Percentiles rank a stretch among this genome's conserved stretches.
Conservation (phyloP, 306 rosid genomes). For the Senna tora region DNA sequence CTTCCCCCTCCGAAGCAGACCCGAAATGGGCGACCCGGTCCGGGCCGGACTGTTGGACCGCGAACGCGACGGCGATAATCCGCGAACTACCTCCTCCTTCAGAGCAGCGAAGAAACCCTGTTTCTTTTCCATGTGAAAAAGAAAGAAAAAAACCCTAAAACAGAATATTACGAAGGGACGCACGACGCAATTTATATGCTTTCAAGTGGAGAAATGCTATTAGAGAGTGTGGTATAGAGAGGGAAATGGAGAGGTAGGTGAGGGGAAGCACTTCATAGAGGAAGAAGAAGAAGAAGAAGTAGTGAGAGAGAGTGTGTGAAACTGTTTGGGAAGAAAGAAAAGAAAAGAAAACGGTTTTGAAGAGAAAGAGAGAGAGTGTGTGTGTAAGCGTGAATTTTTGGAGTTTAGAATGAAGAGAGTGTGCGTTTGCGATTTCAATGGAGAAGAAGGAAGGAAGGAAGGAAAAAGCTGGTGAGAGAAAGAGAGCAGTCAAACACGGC, state of each 20-base stretch:
- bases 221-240: neutral
- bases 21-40: conserved; percentile 67
- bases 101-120: conserved; percentile 88
- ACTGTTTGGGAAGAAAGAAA: neutral
- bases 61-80: conserved; percentile 87
- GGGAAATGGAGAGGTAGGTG: neutral
- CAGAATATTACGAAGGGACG: neutral
- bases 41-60: conserved; percentile 69
- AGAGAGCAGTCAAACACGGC: neutral
- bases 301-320: conserved; percentile 18
- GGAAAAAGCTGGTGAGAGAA: conserved; percentile 9
- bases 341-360: conserved; percentile 5
- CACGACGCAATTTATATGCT: no score
- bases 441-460: no score
- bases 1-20: conserved; percentile 66
- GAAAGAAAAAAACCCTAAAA: neutral
- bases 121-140: conserved; percentile 68
- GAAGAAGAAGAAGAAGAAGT: neutral
- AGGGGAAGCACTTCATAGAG: conserved; percentile 37
- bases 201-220: neutral
- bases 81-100: conserved; percentile 88
- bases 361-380: neutral
- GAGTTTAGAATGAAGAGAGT: no score
- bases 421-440: conserved; percentile 42
- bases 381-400: conserved; percentile 8